These are phyloP conservation scores for Metschnikowia sp. DNA, from an alignment of 805 yeast species.

Conservation along the genomic window DNA sequence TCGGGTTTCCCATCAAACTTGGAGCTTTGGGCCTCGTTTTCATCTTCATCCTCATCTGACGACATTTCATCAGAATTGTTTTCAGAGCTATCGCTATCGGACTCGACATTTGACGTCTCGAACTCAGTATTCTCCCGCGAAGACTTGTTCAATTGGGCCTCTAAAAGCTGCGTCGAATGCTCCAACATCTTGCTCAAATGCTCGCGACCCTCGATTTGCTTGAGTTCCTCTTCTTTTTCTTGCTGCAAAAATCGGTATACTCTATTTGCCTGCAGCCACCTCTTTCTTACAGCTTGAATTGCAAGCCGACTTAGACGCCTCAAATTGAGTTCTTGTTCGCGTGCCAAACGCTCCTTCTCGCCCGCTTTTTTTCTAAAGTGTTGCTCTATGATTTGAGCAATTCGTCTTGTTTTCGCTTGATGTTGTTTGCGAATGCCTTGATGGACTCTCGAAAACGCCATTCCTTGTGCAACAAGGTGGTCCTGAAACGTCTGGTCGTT, in stretches of 20 bases:
- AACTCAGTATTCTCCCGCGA: slow-evolving; percentile 27
- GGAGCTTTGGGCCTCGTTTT: slow-evolving; percentile 1
- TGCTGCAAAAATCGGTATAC: slow-evolving; percentile 71
- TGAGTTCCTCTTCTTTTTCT: slow-evolving; percentile 73
- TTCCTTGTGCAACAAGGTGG: slow-evolving; percentile 72
- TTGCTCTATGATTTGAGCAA: slow-evolving; percentile 78
- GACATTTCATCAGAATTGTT: slow-evolving; percentile 19
- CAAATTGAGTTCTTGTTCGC: slow-evolving; percentile 70
- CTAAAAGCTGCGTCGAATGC: slow-evolving; percentile 84
- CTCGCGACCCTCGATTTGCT: slow-evolving; percentile 77
- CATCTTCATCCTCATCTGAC: slow-evolving; percentile 18
- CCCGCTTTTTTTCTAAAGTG: slow-evolving; percentile 85
- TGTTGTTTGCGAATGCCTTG: slow-evolving; percentile 63
- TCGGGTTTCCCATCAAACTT: slow-evolving; percentile 31
- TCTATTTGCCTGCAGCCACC: slow-evolving; percentile 88
- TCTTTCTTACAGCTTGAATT: slow-evolving; percentile 77
- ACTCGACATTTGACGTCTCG: slow-evolving; percentile 17
- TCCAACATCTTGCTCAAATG: slow-evolving; percentile 85
- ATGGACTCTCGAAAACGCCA: slow-evolving; percentile 65
- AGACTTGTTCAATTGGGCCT: slow-evolving; percentile 63
- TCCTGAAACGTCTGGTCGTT: slow-evolving; percentile 59
- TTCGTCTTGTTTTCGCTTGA: slow-evolving; percentile 44
- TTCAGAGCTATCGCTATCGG: slow-evolving; percentile 22
- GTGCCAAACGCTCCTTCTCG: slow-evolving; percentile 77
- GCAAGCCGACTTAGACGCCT: slow-evolving; percentile 74